Evolutionary conservation across 345 rosid genomes (phyloP).

Genomic region (Abelmoschus esculentus): DNA sequence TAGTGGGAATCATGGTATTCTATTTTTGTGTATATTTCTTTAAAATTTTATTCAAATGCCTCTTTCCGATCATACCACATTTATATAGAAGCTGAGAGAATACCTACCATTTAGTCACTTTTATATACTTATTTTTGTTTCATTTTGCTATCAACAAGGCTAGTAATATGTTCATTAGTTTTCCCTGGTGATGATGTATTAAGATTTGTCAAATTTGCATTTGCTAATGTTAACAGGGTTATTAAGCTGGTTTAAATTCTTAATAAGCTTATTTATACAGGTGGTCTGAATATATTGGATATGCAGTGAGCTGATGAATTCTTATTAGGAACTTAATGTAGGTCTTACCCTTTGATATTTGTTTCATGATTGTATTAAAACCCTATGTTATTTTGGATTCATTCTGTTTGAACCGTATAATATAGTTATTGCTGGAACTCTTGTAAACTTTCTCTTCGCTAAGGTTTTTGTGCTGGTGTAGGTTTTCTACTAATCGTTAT

Average conservation of each 20-base stretch:
- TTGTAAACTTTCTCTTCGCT: neutral
- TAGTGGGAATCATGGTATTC: constrained; percentile 63
- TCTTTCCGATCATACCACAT: neutral
- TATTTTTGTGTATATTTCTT: neutral
- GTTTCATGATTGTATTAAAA: neutral
- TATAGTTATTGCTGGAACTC: neutral
- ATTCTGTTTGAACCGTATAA: too few species aligned
- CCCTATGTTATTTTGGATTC: neutral
- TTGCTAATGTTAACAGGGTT: neutral
- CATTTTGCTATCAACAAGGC: neutral
- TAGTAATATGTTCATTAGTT: neutral
- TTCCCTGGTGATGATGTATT: neutral
- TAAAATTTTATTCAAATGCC: neutral
- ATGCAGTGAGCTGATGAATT: neutral
- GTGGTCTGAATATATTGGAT: neutral
- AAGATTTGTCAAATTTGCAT: neutral
- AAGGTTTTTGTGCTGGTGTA: neutral
- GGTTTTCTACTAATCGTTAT: neutral
- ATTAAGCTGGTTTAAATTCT: neutral
- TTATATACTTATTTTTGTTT: neutral
- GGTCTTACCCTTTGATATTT: neutral
- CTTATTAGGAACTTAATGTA: neutral
- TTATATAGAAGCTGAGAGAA: neutral
- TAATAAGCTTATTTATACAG: neutral
- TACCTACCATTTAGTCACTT: neutral